Percentiles rank a stretch among this genome's conserved stretches.
These are phyloP conservation scores for Hsuehochloa calcarea DNA, from an alignment of 176 grass and related monocot genomes.

Conservation along the genomic window DNA sequence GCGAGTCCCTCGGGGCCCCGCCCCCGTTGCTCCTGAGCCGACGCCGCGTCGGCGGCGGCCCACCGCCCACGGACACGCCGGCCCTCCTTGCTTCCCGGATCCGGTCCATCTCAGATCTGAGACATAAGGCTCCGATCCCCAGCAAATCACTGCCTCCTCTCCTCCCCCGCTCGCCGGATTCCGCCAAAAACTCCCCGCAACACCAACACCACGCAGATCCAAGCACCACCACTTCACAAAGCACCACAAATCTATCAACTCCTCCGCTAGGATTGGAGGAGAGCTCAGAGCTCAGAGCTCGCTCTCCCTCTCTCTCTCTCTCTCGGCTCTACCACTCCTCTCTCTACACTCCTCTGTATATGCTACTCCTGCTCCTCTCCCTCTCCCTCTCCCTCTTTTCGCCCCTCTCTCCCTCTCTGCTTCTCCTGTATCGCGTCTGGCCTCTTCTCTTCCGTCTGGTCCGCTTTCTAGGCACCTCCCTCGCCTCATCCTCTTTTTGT, in stretches of 20 bases:
- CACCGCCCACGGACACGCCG: slow-evolving; percentile 43
- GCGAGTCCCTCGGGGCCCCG: slow-evolving; percentile 40
- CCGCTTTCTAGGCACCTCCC: slow-evolving; percentile 55
- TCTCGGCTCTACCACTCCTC: neutral
- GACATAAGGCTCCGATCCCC: slow-evolving; percentile 46
- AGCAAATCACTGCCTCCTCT: slow-evolving; percentile 31
- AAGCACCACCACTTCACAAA: neutral
- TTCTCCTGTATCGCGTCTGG: slow-evolving; percentile 22
- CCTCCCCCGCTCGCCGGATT: slow-evolving; percentile 13
- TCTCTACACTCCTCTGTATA: slow-evolving; percentile 1
- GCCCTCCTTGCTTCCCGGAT: slow-evolving; percentile 59
- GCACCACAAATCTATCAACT: neutral
- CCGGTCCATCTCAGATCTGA: slow-evolving; percentile 80
- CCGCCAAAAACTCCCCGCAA: neutral
- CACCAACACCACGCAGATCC: slow-evolving; percentile 26
- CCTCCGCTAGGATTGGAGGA: neutral
- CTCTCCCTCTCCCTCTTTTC: neutral
- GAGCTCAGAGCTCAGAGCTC: slow-evolving; percentile 6
- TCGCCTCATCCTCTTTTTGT: slow-evolving; percentile 74
- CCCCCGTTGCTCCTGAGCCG: slow-evolving; percentile 52
- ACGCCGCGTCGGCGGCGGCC: slow-evolving; percentile 39
- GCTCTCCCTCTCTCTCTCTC: neutral
- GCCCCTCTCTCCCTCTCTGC: neutral
- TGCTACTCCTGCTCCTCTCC: slow-evolving; percentile 15
- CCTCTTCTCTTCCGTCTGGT: slow-evolving; percentile 31